Evolutionary conservation across 805 yeast genomes (phyloP).

Genomic region (Debaryomyces castellii): DNA sequence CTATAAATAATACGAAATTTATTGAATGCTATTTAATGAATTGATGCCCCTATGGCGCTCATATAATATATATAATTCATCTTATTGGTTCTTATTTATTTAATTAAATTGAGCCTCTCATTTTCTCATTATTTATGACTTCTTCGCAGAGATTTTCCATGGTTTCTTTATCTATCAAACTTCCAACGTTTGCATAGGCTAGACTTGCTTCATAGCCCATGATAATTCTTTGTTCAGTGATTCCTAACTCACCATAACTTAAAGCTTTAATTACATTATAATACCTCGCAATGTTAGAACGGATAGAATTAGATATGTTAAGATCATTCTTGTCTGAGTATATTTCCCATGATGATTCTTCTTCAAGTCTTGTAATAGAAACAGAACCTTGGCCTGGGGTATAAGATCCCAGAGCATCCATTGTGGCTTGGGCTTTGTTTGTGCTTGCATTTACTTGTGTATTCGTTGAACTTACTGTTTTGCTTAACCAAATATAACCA

Average conservation of each 20-base stretch:
- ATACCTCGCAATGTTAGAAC: conserved; percentile 80
- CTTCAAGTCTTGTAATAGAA: conserved; percentile 82
- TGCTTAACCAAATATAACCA: conserved; percentile 90
- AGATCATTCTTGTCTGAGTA: conserved; percentile 86
- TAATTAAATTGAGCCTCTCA: conserved; percentile 53
- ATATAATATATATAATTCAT: conserved; percentile 4
- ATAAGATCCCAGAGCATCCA: conserved; percentile 39
- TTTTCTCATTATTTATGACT: conserved; percentile 66
- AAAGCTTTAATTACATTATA: conserved; percentile 80
- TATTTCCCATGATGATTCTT: conserved; percentile 92
- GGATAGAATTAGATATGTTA: conserved; percentile 54
- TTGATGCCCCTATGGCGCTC: background rate
- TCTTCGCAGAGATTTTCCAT: conserved; percentile 76
- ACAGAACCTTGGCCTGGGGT: conserved; percentile 59
- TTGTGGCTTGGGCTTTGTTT: conserved; percentile 39
- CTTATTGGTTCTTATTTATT: background rate
- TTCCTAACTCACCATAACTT: conserved; percentile 81
- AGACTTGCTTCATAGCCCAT: conserved; percentile 88
- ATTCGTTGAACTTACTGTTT: conserved; percentile 41
- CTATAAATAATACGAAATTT: background rate
- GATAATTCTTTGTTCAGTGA: conserved; percentile 75
- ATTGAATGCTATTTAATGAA: background rate
- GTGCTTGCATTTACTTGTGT: conserved; percentile 15
- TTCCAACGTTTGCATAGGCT: conserved; percentile 69
- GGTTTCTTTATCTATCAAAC: conserved; percentile 65